Base-by-base conservation (phyloP, 345 rosid genomes). In the Murraya paniculata region DNA sequence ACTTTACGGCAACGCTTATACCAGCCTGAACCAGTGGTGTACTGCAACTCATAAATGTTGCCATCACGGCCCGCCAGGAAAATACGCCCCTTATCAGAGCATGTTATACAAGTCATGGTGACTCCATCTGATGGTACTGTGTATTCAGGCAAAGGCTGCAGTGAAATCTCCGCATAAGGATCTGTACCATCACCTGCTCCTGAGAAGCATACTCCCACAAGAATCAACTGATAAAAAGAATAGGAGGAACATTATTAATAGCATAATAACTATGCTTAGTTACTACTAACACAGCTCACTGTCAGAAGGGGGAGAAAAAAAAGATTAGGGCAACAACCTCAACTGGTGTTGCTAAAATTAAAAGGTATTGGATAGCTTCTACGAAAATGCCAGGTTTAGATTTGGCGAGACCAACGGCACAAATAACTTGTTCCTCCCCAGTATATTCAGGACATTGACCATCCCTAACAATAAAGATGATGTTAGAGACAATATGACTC, bases 51-150 rank as follows among this genome's bases (percentile, higher is more conserved):
- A 78, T 96, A 96, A 64, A 96, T 86, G 80, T 94, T 97, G 50
- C 97, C 94, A 85, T 96, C 98, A 69, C 95, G 97, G 77, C 98
- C 99, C 73, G 98, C 92, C 82, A 92, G 81, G 90, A 96, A 91
- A 84, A 96, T 90, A 18, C 99, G 90, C 71, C 98, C 98, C 82
- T 85, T 92, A 78, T 89, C 92, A 31, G 98, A 89, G 78, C 93
- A 91, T 50, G 92, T 80, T 28, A 96, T 80, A 83, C 94, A 94
- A 67, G 94, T 92, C 99, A 96, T 94, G 35, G 98, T 90, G 72
- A 94, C 90, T 73, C 98, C 98, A 87, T 96, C 99, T 22, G 98
- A 94, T 53, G 97, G 89, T 59, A 92, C 85, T 38, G 92, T 83
- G 78, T 96, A 96, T 79, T 94, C 99, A 76, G 95, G 95, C 85